Conservation (phyloP, 768 basidiomycete genomes). For the Myochromella boudieri region DNA sequence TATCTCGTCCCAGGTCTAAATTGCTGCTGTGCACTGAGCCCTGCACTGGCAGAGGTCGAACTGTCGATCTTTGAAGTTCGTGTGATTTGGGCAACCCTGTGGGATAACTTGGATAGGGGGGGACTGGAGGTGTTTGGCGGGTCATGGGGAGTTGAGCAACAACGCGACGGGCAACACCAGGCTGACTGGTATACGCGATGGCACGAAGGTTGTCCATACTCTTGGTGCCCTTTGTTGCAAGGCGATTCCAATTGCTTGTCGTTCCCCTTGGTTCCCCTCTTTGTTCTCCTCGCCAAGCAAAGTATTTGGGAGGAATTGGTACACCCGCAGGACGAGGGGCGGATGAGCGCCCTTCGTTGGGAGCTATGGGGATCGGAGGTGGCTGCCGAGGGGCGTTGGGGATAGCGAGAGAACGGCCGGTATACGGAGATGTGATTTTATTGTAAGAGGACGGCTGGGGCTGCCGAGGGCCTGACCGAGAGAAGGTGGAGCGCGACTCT, state of each 20-base stretch:
- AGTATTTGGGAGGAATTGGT: conserved; percentile 45
- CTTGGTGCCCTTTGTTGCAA: conserved; percentile 44
- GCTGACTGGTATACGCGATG: conserved; percentile 29
- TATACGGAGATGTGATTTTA: conserved; percentile 32
- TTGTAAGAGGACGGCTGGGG: conserved; percentile 29
- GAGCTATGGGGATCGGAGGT: conserved; percentile 34
- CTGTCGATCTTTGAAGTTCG: conserved; percentile 34
- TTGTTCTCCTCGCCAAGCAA: conserved; percentile 53
- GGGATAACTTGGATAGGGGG: conserved; percentile 22
- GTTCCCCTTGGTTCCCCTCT: conserved; percentile 36
- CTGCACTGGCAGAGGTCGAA: conserved; percentile 42
- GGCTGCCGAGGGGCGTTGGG: conserved; percentile 38
- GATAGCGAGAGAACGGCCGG: conserved; percentile 28
- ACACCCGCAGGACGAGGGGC: conserved; percentile 36
- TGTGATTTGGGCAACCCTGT: conserved; percentile 42
- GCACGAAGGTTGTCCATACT: conserved; percentile 58
- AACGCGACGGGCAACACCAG: conserved; percentile 30
- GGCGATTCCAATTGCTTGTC: conserved; percentile 26
- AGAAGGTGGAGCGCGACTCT: conserved; percentile 18
- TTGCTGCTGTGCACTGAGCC: conserved; percentile 33
- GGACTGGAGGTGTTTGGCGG: conserved; percentile 23
- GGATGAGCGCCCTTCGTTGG: conserved; percentile 23
- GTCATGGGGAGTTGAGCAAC: conserved; percentile 35
- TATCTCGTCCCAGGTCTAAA: conserved; percentile 29
- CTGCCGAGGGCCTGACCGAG: conserved; percentile 27